Evolutionary conservation across 768 basidiomycete species (phyloP).

Genomic region (Galerina marginata): DNA sequence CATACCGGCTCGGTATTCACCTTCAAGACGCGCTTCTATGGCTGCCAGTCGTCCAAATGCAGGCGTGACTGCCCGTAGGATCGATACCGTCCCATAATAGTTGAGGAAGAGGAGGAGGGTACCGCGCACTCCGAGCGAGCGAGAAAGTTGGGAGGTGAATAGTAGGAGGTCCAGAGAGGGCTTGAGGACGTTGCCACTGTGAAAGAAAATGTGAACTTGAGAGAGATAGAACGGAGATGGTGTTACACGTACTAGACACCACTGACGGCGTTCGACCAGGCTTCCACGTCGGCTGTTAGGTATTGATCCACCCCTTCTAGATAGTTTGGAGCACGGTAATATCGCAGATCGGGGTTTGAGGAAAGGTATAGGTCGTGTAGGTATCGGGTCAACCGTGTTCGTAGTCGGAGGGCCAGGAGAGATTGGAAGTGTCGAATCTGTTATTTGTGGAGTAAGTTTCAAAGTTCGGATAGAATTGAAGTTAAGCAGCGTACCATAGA

Average conservation of each 20-base stretch:
- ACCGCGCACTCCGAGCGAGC: slow-evolving; percentile 86
- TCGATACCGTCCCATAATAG: slow-evolving; percentile 85
- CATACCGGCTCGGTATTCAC: slow-evolving; percentile 90
- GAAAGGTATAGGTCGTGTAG: slow-evolving; percentile 92
- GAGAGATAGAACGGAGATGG: not conserved
- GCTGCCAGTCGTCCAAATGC: slow-evolving; percentile 92
- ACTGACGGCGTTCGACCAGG: slow-evolving; percentile 86
- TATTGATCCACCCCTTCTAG: slow-evolving; percentile 88
- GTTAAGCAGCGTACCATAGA: slow-evolving; percentile 67
- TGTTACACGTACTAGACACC: slow-evolving; percentile 79
- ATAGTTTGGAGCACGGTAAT: slow-evolving; percentile 57
- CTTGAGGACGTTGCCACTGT: slow-evolving; percentile 91
- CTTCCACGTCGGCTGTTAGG: slow-evolving; percentile 89
- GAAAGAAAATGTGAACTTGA: not conserved
- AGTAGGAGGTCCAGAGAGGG: slow-evolving; percentile 89
- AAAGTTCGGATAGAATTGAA: not conserved
- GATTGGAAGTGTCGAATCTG: slow-evolving; percentile 91
- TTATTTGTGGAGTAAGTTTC: not conserved
- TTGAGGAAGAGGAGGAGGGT: slow-evolving; percentile 80
- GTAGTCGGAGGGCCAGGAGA: slow-evolving; percentile 79
- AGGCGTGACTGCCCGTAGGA: slow-evolving; percentile 85
- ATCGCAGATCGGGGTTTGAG: slow-evolving; percentile 69
- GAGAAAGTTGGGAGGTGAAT: slow-evolving; percentile 90
- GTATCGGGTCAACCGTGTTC: slow-evolving; percentile 89
- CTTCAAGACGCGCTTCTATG: slow-evolving; percentile 85